A percentile compares a stretch with the other conserved stretches of the same genome.
These are phyloP conservation scores for Tephrocybe rancida DNA, from an alignment of 768 basidiomycete species.

Conservation along the genomic window DNA sequence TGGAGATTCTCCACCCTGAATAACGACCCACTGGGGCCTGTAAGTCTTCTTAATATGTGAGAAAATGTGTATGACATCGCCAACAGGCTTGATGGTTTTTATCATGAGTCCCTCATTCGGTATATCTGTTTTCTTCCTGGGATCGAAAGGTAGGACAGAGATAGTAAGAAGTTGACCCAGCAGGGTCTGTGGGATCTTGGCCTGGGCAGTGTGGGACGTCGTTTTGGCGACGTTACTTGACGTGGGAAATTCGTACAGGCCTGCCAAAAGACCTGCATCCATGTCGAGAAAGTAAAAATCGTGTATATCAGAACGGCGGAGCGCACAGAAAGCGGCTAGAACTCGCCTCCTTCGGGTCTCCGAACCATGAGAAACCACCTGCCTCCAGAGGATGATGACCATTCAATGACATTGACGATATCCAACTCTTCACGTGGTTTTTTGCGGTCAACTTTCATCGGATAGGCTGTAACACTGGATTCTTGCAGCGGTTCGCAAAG, in stretches of 20 bases:
- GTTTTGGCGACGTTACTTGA: slow-evolving; percentile 51
- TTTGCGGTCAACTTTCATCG: slow-evolving; percentile 85
- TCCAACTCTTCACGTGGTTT: slow-evolving; percentile 85
- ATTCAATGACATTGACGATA: slow-evolving; percentile 85
- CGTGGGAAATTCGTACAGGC: slow-evolving; percentile 87
- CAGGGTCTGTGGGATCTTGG: slow-evolving; percentile 36
- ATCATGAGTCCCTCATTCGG: slow-evolving; percentile 30
- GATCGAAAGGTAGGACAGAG: slow-evolving; percentile 22
- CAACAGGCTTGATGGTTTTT: slow-evolving; percentile 49
- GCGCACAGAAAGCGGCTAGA: slow-evolving; percentile 1
- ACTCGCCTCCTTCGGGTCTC: slow-evolving; percentile 80
- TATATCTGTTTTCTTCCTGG: slow-evolving; percentile 6
- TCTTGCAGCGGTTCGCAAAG: slow-evolving; percentile 62
- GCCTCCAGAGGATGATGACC: slow-evolving; percentile 46
- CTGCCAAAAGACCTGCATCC: slow-evolving; percentile 79
- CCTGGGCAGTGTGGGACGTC: slow-evolving; percentile 40
- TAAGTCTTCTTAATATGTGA: slow-evolving; percentile 92
- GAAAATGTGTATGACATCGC: slow-evolving; percentile 80
- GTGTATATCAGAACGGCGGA: slow-evolving; percentile 6
- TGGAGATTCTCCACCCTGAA: slow-evolving; percentile 56
- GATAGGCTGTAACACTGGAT: slow-evolving; percentile 69
- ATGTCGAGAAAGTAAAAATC: slow-evolving; percentile 8
- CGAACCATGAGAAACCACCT: slow-evolving; percentile 78
- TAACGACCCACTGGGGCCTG: slow-evolving; percentile 68
- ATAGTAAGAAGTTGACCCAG: slow-evolving; percentile 44